Evolutionary conservation across 2,329 filamentous ascomycete species (phyloP), one percentile per base, ranked within the genome.

Genomic region (Exophiala calicioides): DNA sequence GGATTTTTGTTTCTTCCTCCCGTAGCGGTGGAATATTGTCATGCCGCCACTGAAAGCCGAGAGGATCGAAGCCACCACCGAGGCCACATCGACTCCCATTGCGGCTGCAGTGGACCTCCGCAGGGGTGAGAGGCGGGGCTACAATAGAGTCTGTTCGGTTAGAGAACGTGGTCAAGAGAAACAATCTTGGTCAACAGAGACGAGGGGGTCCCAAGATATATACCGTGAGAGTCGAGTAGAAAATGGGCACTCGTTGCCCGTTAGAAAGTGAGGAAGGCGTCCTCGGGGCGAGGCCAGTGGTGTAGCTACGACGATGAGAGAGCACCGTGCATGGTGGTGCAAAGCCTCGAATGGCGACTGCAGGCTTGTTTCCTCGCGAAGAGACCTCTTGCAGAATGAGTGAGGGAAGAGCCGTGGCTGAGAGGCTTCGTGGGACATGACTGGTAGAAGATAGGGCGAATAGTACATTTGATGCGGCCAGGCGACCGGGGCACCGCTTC

Each of bases 61-160:
- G n/a, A 60, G 37, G 31, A 60, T 59, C 13, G 55, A 58, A 9
- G 43, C 44, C 30, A 60, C 47, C n/a, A 59, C 49, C 9, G 50
- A 51, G 20, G 54, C 47, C 9, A 60, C 57, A 21, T 58, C 56
- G 27, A 56, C 44, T 24, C 35, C 38, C 19, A 19, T 13, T 12
- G 24, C 21, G n/a, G n/a, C n/a, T n/a, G n/a, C n/a, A n/a, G n/a
- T n/a, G n/a, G n/a, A 27, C 23, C 16, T 12, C 10, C 15, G 13
- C 16, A 13, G 10, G 26, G 24, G 8, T 5, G n/a, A 23, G 9
- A 31, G 18, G 31, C 27, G 38, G 35, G 24, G n/a, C 20, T 18
- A 19, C 15, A 20, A 36, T 13, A 31, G 15, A 13, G 24, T n/a
- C n/a, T n/a, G n/a, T n/a, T n/a, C n/a, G n/a, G n/a, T n/a, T n/a